These are phyloP conservation scores for Pestalotiopsis sp. DNA, from an alignment of 2,329 filamentous ascomycete genomes.

Conservation along the genomic window DNA sequence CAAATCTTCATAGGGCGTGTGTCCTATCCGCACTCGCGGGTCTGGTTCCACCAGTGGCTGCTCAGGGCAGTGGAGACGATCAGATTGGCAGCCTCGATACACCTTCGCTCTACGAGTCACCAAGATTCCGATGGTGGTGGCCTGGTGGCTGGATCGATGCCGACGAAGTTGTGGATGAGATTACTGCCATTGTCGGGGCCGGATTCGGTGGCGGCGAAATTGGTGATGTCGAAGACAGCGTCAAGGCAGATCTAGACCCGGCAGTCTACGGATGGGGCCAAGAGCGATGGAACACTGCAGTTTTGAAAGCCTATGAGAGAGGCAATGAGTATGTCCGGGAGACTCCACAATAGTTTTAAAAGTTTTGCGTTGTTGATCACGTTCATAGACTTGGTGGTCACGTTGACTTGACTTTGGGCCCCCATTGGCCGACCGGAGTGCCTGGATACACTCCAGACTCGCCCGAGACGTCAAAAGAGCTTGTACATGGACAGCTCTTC, in stretches of 20 bases:
- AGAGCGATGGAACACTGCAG: not conserved
- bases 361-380: not conserved
- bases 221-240: not conserved
- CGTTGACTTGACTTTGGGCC: not conserved
- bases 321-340: not conserved
- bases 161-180: not conserved
- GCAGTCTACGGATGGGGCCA: not conserved
- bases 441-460: not conserved
- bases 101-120: not conserved
- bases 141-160: not conserved
- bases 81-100: not conserved
- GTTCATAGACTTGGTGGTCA: not conserved
- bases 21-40: not conserved
- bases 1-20: not conserved
- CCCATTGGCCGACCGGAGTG: not conserved
- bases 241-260: not conserved
- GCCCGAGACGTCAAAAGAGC: not conserved
- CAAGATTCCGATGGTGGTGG: not conserved
- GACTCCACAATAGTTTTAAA: no score
- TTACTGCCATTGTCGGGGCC: not conserved
- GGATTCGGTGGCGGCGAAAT: slow-evolving; percentile 1
- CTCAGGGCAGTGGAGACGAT: not conserved
- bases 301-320: not conserved
- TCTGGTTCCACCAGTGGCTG: not conserved
- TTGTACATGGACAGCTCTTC: not conserved